phyloP scores from a whole-genome alignment of 345 rosid genomes.

The Melaleuca alternifolia region DNA sequence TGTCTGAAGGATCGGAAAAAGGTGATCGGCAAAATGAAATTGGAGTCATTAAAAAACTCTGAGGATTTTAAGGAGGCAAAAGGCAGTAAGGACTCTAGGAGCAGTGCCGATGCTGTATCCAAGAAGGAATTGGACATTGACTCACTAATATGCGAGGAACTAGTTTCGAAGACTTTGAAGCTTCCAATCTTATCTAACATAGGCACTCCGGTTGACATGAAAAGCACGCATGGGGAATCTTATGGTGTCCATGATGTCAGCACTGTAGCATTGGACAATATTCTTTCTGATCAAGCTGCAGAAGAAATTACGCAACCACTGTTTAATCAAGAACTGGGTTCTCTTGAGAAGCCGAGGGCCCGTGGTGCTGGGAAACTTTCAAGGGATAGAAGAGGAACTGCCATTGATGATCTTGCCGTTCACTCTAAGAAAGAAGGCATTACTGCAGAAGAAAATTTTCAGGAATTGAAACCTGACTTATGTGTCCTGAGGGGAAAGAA shows the following conservation, averaged over 20 bases:
- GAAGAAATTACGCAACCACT: conserved; percentile 29
- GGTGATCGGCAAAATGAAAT: conserved; percentile 29
- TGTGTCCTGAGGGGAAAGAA: conserved; percentile 17
- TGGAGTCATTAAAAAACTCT: conserved; percentile 25
- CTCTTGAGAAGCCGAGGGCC: conserved; percentile 33
- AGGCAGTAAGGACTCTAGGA: conserved; percentile 20
- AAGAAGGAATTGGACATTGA: conserved; percentile 35
- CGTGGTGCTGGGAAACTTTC: conserved; percentile 30
- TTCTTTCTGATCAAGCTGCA: conserved; percentile 19
- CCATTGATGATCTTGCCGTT: conserved; percentile 22
- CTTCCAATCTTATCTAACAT: conserved; percentile 60
- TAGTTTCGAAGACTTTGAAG: conserved; percentile 52
- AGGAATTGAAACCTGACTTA: neutral
- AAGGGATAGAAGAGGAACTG: conserved; percentile 43
- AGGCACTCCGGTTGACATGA: conserved; percentile 22
- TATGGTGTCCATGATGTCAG: conserved; percentile 19
- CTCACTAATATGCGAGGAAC: conserved; percentile 47
- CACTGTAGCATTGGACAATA: conserved; percentile 29
- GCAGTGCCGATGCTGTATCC: conserved; percentile 9
- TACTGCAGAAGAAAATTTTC: neutral
- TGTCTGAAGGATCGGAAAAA: conserved; percentile 29
- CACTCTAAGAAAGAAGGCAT: conserved; percentile 29
- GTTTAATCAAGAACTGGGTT: conserved; percentile 24
- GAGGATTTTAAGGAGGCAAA: conserved; percentile 28
- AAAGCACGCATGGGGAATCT: conserved; percentile 15